These are phyloP conservation scores for Schizonepeta tenuifolia DNA, from an alignment of 257 asterid species.

Conservation along the genomic window DNA sequence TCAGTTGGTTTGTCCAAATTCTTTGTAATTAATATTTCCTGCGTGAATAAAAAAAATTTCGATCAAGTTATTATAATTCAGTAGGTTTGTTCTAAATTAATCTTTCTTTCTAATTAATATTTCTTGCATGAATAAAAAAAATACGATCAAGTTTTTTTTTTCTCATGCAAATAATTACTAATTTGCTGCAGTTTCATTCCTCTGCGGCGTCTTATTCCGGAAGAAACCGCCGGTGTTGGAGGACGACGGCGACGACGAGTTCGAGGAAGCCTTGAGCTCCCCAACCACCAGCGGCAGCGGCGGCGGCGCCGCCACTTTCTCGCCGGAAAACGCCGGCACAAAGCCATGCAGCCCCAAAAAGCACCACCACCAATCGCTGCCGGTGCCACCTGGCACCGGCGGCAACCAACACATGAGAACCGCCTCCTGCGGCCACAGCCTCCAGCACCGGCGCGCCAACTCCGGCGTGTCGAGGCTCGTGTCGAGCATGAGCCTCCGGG, in stretches of 20 bases:
- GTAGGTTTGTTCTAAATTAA: too few relatives aligned
- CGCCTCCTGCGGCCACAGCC: slow-evolving; percentile 41
- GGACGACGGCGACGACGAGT: neutral
- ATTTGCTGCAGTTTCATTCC: slow-evolving; percentile 46
- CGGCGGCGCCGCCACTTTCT: neutral
- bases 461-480: slow-evolving; percentile 46
- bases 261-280: neutral
- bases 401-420: slow-evolving; percentile 35
- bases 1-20: slow-evolving; percentile 34
- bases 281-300: neutral
- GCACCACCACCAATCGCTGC: slow-evolving; percentile 13
- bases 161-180: slow-evolving; percentile 28
- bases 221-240: slow-evolving; percentile 36
- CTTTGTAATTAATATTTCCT: neutral
- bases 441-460: slow-evolving; percentile 40
- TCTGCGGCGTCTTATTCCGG: slow-evolving; percentile 55
- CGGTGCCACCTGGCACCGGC: slow-evolving; percentile 31
- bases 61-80: too few relatives aligned
- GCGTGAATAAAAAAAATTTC: too few relatives aligned
- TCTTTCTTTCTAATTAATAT: too few relatives aligned
- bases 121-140: neutral
- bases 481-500: slow-evolving; percentile 58
- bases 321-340: neutral
- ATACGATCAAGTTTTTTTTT: neutral
- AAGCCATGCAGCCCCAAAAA: neutral